Base-by-base conservation (phyloP, 805 yeast species). In the Sugiyamaella qingdaonensis region DNA sequence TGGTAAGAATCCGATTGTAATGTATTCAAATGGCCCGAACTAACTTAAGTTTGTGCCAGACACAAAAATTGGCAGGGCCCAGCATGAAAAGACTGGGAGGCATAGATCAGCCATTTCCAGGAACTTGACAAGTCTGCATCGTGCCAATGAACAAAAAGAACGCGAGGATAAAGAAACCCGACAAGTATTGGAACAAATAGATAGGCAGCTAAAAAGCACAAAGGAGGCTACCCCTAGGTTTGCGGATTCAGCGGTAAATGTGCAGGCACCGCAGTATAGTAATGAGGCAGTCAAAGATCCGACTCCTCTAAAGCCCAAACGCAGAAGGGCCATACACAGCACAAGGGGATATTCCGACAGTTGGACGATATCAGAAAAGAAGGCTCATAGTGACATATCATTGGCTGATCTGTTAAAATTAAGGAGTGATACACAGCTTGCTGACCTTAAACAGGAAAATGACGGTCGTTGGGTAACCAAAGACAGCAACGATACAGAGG, bases 11-110 rank as follows among this genome's bases (percentile, higher is more conserved):
- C 21, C 14, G 27, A 37, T 41, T 43, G 46, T 18, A 16, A 16
- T 13, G 13, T 7, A 10, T 2, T 19, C 9, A 49, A 14, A 27
- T 42, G 21, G 18, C 19, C 44, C 5, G 5, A 4, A 46, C 44
- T 41, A 33, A 47, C 51, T 48, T 27, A 27, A 73, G 76, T 73
- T 71, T 54, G 70, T 73, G 10, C 73, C 69, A 42, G 74, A 68
- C 37, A 61, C 69, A 32, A 65, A 68, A 48, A 57, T 71, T 43
- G 60, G 67, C 2, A 61, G 65, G 45, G 48, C 58, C 32, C 63
- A 59, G 45, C 77, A 73, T 59, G 76, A 72, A 49, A 52, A 60
- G 4, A 65, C 72, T 4, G 24, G 58, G 2, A 67, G 64, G 42
- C 78, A 73, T 55, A 67, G 64, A 53, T 27, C 37, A 1, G 57